phyloP scores from a whole-genome alignment of 2,329 filamentous ascomycete genomes.

The Venturia nashicola region DNA sequence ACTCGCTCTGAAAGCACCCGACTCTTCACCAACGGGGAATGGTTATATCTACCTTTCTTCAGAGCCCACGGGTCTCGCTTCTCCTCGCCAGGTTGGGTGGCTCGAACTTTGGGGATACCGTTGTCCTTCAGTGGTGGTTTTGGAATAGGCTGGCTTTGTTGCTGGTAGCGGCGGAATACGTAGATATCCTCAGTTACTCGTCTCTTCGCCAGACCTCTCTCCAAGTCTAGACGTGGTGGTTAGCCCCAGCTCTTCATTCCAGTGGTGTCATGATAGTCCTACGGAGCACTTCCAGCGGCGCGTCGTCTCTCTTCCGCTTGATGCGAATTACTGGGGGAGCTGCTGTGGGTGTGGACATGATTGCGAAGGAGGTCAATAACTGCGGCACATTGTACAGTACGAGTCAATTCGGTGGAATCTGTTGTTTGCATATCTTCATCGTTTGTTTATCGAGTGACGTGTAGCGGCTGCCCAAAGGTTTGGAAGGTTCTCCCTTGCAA shows the following conservation, averaged over 20 bases:
- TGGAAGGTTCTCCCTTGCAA: neutral
- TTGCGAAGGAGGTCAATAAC: conserved; percentile 1
- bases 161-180: conserved; percentile 4
- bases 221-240: conserved; percentile 8
- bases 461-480: neutral
- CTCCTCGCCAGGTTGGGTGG: conserved; percentile 6
- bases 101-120: conserved; percentile 7
- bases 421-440: neutral
- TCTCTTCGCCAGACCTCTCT: neutral
- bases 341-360: conserved; percentile 24
- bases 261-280: conserved; percentile 12
- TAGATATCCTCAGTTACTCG: conserved; percentile 5
- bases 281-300: conserved; percentile 43
- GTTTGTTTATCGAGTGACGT: neutral
- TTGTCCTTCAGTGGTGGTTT: neutral
- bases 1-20: neutral
- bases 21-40: neutral
- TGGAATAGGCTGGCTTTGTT: neutral
- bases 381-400: neutral
- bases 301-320: conserved; percentile 44
- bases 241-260: conserved; percentile 8
- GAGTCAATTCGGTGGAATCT: neutral
- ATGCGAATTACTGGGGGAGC: conserved; percentile 40
- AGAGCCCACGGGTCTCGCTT: conserved; percentile 7
- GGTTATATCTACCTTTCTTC: neutral